Evolutionary conservation across 805 yeast species (phyloP).

Genomic region (Suhomyces sp.): DNA sequence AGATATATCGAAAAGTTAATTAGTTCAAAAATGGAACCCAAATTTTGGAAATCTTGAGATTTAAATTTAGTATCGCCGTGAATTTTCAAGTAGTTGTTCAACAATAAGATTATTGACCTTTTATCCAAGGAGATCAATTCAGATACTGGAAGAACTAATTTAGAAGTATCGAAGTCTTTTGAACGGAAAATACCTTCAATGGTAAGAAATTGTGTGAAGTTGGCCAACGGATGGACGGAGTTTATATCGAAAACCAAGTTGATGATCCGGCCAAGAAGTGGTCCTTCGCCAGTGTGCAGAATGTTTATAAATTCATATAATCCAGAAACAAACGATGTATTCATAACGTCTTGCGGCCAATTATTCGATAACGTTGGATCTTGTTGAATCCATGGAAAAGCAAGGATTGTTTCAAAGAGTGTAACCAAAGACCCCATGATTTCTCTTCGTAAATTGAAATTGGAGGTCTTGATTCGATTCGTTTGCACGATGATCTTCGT

Average conservation of each 20-base stretch:
- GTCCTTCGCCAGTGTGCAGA: too few relatives aligned
- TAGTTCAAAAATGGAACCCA: conserved; percentile 19
- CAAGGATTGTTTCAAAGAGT: too few relatives aligned
- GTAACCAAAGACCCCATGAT: too few relatives aligned
- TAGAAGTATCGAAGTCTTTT: not conserved
- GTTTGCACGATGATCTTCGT: too few relatives aligned
- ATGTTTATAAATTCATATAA: too few relatives aligned
- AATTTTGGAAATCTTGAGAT: conserved; percentile 16
- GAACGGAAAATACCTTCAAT: conserved; percentile 9
- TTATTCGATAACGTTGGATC: too few relatives aligned
- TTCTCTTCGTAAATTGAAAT: too few relatives aligned
- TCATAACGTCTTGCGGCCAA: too few relatives aligned
- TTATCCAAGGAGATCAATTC: not conserved
- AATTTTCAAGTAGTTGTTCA: conserved; percentile 18
- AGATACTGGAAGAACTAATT: conserved; percentile 1
- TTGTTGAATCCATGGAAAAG: too few relatives aligned
- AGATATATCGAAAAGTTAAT: conserved; percentile 18
- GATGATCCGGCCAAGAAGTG: too few relatives aligned
- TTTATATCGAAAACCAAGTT: conserved; percentile 1
- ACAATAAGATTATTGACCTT: conserved; percentile 10
- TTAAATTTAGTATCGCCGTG: conserved; percentile 15
- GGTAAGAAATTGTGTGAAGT: conserved; percentile 13
- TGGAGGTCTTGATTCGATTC: too few relatives aligned
- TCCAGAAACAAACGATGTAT: too few relatives aligned
- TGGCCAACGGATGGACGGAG: not conserved